Evolutionary conservation across 2,329 filamentous ascomycete species (phyloP).

Genomic region (Penicillium capsulatum): DNA sequence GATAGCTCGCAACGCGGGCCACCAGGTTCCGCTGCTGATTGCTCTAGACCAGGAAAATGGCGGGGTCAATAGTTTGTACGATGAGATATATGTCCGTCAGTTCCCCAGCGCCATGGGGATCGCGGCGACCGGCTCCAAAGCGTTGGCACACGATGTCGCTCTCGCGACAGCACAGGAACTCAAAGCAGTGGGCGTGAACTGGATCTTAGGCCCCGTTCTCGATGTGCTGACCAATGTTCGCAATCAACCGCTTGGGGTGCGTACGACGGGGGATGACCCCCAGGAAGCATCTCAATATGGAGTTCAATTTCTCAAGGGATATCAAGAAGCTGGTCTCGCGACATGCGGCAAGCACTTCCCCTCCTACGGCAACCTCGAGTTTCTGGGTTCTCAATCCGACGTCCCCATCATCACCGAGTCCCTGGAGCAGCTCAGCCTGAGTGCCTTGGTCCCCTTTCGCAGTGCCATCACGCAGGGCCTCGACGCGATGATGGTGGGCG

Average conservation of each 20-base stretch:
- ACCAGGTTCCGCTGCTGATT: conserved; percentile 83
- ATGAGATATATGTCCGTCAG: conserved; percentile 91
- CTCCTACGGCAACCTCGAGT: conserved; percentile 91
- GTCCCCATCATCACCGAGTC: conserved; percentile 96
- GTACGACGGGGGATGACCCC: conserved; percentile 86
- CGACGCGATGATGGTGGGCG: conserved; percentile 93
- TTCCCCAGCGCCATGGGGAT: conserved; percentile 97
- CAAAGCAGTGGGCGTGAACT: conserved; percentile 87
- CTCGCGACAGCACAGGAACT: conserved; percentile 92
- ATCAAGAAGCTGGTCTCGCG: conserved; percentile 81
- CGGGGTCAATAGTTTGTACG: conserved; percentile 92
- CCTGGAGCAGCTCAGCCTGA: conserved; percentile 85
- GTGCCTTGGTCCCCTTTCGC: conserved; percentile 83
- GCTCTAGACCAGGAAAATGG: conserved; percentile 97
- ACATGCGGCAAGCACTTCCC: conserved; percentile 96
- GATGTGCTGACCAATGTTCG: conserved; percentile 92
- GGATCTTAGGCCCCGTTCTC: conserved; percentile 88
- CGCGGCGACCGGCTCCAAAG: conserved; percentile 80
- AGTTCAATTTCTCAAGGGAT: conserved; percentile 85
- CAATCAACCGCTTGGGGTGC: conserved; percentile 84
- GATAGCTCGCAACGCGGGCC: conserved; percentile 84
- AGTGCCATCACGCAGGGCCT: conserved; percentile 83
- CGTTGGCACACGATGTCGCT: conserved; percentile 83
- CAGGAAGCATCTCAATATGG: conserved; percentile 92
- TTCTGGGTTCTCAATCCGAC: conserved; percentile 82